Conservation (phyloP, 2,329 filamentous ascomycete species). For the Aspergillus udagawae region DNA sequence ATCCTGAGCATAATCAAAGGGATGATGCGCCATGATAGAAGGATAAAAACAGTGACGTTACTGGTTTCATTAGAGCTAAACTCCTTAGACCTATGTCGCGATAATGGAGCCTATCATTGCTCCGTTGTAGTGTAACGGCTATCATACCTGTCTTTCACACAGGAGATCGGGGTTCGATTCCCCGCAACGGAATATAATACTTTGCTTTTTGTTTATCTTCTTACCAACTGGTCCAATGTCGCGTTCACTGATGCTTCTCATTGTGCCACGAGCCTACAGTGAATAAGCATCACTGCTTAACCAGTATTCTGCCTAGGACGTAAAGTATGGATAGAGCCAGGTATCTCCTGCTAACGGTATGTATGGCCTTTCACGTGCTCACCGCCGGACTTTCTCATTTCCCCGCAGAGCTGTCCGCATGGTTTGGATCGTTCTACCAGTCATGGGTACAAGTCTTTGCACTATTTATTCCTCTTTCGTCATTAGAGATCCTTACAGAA, state of each 20-base stretch:
- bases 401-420: not conserved
- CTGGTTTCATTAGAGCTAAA: too few species aligned
- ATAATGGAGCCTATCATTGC: not conserved
- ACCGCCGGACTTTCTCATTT: not conserved
- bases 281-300: not conserved
- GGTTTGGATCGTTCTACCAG: not conserved
- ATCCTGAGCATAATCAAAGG: too few species aligned
- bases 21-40: too few species aligned
- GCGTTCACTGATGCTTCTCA: not conserved
- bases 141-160: constrained; percentile 9
- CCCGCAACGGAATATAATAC: constrained; percentile 1
- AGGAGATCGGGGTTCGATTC: constrained; percentile 10
- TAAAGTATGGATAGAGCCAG: not conserved
- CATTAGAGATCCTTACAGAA: not conserved
- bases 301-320: too few species aligned
- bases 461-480: not conserved
- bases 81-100: not conserved
- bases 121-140: constrained; percentile 9
- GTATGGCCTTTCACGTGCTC: not conserved
- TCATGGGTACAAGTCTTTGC: not conserved
- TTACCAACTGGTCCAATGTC: not conserved
- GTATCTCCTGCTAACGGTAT: not conserved
- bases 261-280: not conserved
- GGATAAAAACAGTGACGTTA: too few species aligned
- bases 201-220: not conserved